phyloP scores from a whole-genome alignment of 108 stramenopile genomes.

The Aureococcus anophagefferens region DNA sequence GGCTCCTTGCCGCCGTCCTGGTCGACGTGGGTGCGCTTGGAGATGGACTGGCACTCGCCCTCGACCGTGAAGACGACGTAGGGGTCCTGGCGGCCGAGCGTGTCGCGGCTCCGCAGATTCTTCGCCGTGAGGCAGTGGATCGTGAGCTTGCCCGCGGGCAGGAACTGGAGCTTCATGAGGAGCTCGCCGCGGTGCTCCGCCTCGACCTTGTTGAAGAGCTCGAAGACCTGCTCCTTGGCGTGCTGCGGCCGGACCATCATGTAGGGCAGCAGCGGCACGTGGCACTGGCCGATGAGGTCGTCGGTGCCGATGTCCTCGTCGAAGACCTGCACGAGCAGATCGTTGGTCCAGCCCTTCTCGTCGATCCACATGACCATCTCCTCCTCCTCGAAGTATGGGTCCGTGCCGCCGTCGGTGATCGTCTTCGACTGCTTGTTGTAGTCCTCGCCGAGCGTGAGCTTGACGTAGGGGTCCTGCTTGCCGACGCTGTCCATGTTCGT shows the following conservation, averaged over 20 bases:
- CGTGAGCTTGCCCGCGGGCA: conserved; percentile 44
- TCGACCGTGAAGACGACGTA: conserved; percentile 34
- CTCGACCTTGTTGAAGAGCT: neutral
- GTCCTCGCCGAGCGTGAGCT: conserved; percentile 26
- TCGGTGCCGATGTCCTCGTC: conserved; percentile 41
- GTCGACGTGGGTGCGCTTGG: conserved; percentile 39
- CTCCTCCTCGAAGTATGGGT: conserved; percentile 44
- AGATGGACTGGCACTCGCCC: conserved; percentile 27
- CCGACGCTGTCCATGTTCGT: conserved; percentile 27
- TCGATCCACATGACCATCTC: conserved; percentile 43
- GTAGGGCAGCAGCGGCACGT: conserved; percentile 31
- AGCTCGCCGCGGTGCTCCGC: conserved; percentile 31
- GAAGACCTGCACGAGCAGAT: conserved; percentile 19
- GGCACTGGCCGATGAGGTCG: conserved; percentile 31
- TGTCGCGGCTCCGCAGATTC: conserved; percentile 23
- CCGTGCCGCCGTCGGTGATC: conserved; percentile 35
- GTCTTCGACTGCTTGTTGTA: conserved; percentile 34
- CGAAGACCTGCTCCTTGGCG: conserved; percentile 19
- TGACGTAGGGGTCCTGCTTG: conserved; percentile 43
- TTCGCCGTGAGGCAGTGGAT: conserved; percentile 33
- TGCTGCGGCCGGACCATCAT: conserved; percentile 21
- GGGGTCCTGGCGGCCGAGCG: conserved; percentile 40
- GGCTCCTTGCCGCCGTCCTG: conserved; percentile 37
- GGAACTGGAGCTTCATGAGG: conserved; percentile 34
- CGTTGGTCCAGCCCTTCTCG: conserved; percentile 35